A percentile compares a stretch with the other conserved stretches of the same genome.
phyloP scores from a whole-genome alignment of 176 grass and related monocot species.

The Eremochloa ophiuroides region DNA sequence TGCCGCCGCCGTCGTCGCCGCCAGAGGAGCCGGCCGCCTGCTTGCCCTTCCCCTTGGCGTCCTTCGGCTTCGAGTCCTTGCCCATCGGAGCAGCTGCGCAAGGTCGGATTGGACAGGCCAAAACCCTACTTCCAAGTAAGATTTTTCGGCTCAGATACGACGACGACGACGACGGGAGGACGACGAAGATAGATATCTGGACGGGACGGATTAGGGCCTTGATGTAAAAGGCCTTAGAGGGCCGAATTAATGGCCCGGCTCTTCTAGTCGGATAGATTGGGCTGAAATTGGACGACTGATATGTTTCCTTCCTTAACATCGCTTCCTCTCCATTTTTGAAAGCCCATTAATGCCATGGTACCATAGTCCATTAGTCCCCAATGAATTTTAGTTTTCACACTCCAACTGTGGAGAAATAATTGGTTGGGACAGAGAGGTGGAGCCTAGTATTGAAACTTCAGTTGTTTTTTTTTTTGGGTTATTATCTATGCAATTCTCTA shows the following conservation, averaged over 20 bases:
- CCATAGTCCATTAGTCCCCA: too few species aligned
- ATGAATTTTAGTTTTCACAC: too few species aligned
- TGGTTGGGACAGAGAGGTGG: too few species aligned
- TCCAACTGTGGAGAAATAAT: too few species aligned
- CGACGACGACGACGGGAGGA: background rate
- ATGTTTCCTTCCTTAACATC: too few species aligned
- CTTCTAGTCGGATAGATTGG: background rate
- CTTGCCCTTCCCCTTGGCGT: constrained; percentile 85
- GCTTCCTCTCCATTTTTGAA: too few species aligned
- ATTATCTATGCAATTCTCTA: background rate
- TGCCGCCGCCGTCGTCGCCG: constrained; percentile 39
- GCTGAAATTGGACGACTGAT: background rate
- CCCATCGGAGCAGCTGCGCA: constrained; percentile 43
- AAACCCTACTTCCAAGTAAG: constrained; percentile 26
- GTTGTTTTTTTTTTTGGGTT: too few species aligned
- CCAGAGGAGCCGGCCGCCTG: constrained; percentile 51
- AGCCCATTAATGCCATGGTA: too few species aligned
- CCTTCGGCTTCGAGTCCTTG: constrained; percentile 85
- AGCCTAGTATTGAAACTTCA: too few species aligned
- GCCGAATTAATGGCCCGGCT: background rate
- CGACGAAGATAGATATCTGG: constrained; percentile 14
- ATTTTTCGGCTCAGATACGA: background rate
- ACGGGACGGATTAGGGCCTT: background rate
- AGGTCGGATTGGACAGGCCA: background rate
- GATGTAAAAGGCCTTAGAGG: background rate